phyloP scores from a whole-genome alignment of 345 rosid genomes.

The Anacardium occidentale region DNA sequence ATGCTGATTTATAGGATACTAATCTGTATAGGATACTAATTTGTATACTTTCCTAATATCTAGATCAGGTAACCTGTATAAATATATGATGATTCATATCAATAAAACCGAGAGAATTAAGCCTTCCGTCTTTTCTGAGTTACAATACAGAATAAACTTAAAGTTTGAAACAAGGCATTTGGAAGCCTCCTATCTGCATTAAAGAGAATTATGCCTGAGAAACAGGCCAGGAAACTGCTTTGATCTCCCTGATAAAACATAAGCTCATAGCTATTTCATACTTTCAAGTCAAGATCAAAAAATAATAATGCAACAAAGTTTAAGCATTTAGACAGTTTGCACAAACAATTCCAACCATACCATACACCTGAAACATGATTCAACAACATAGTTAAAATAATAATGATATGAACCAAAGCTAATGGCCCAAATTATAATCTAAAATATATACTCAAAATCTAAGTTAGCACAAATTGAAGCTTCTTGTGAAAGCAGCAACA shows the following conservation, averaged over 20 bases:
- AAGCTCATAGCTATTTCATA: too few species aligned
- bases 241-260: background rate
- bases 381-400: background rate
- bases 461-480: background rate
- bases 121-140: too few species aligned
- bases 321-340: background rate
- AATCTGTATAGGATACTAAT: too few species aligned
- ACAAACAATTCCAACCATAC: background rate
- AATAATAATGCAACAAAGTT: background rate
- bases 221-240: too few species aligned
- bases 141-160: background rate
- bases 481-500: background rate
- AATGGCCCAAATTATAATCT: background rate
- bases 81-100: too few species aligned
- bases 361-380: conserved; percentile 21
- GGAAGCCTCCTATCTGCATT: background rate
- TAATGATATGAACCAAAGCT: too few species aligned
- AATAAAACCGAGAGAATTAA: too few species aligned
- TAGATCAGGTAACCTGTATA: too few species aligned
- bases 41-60: too few species aligned
- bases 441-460: background rate
- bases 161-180: background rate
- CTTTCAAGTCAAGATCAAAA: too few species aligned
- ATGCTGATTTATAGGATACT: too few species aligned
- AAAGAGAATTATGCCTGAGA: background rate